Conservation (phyloP, 2,329 filamentous ascomycete genomes). For the Fusarium succisae region DNA sequence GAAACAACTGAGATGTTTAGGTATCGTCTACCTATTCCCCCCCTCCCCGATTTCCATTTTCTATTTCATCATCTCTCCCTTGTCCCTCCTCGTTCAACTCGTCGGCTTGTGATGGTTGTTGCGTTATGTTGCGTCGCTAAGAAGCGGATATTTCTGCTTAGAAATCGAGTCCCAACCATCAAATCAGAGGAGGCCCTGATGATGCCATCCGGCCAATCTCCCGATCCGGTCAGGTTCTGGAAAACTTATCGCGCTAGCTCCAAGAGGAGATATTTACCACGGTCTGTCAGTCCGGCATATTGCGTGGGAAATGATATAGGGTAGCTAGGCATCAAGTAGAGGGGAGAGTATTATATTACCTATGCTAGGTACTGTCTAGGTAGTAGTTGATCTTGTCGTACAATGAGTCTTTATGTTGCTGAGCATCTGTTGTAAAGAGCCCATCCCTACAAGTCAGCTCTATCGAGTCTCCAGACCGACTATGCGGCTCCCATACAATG, state of each 20-base stretch:
- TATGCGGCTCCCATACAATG: not conserved
- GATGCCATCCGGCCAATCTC: constrained; percentile 38
- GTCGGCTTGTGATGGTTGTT: constrained; percentile 21
- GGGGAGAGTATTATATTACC: not conserved
- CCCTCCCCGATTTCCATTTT: not conserved
- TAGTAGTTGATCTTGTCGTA: not conserved
- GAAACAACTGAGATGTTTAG: not conserved
- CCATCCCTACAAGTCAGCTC: not conserved
- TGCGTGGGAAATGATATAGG: not conserved
- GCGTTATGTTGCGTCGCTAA: constrained; percentile 9
- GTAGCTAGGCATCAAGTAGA: not conserved
- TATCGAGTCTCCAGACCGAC: not conserved
- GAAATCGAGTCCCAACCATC: constrained; percentile 35
- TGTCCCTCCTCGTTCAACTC: not conserved
- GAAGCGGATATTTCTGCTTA: constrained; percentile 36
- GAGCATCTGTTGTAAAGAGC: not conserved
- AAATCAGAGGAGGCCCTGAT: constrained; percentile 37
- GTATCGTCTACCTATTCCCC: not conserved
- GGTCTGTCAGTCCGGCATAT: not conserved
- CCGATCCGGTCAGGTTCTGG: constrained; percentile 27
- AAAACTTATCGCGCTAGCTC: constrained; percentile 31
- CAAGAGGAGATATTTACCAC: constrained; percentile 10
- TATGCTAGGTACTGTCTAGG: not conserved
- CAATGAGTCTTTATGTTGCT: not conserved
- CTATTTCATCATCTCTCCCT: not conserved